Evolutionary conservation across 331 rosid species (phyloP).

Genomic region (Dryas integrifolia): DNA sequence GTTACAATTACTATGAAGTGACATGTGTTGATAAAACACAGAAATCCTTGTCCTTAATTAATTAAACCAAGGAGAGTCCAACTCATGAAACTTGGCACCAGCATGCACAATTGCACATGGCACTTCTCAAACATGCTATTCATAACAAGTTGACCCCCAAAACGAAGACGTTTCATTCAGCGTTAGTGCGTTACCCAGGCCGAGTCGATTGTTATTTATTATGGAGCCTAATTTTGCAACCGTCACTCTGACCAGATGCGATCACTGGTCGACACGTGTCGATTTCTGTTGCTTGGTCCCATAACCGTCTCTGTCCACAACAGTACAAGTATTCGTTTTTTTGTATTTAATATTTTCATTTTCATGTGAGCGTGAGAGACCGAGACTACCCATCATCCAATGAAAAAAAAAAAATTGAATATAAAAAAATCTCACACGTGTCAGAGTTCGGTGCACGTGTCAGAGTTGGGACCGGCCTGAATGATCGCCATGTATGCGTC

Average conservation of each 20-base stretch:
- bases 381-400: too few relatives aligned
- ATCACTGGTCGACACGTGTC: conserved; percentile 8
- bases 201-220: neutral
- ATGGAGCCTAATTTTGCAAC: neutral
- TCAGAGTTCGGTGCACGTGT: conserved; percentile 22
- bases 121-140: neutral
- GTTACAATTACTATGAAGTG: too few relatives aligned
- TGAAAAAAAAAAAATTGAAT: neutral
- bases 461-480: neutral
- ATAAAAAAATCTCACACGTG: conserved; percentile 26
- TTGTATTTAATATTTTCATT: neutral
- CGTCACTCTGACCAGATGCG: conserved; percentile 5
- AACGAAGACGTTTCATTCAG: neutral
- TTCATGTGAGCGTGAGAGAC: too few relatives aligned
- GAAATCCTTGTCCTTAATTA: too few relatives aligned
- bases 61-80: neutral
- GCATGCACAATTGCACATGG: neutral
- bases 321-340: neutral
- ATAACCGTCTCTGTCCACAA: conserved; percentile 7
- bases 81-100: neutral
- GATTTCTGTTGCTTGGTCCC: too few relatives aligned
- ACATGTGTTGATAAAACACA: too few relatives aligned
- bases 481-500: conserved; percentile 1
- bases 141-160: conserved; percentile 13
- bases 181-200: neutral